Percentiles rank a stretch among this genome's conserved stretches.
phyloP scores from a whole-genome alignment of 768 basidiomycete genomes.

The Arthromyces matolae region DNA sequence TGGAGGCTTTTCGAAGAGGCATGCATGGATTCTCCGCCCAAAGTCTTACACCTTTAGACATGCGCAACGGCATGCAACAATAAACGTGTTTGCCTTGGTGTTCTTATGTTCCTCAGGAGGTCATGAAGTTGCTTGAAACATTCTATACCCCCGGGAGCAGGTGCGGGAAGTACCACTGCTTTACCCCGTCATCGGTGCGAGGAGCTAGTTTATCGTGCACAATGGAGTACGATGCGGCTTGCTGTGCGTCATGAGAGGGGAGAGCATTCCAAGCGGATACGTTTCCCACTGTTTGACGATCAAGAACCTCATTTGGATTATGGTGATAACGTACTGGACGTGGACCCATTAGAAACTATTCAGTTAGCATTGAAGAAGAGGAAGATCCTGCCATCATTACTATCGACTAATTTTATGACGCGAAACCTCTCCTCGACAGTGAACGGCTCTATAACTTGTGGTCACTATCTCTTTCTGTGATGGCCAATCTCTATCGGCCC shows the following conservation, averaged over 20 bases:
- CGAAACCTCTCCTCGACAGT: conserved; percentile 93
- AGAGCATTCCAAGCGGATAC: conserved; percentile 99
- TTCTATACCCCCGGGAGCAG: conserved; percentile 98
- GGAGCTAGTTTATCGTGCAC: conserved; percentile 98
- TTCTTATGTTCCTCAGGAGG: conserved; percentile 98
- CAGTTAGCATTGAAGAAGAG: conserved; percentile 87
- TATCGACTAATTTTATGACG: conserved; percentile 99
- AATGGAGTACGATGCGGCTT: conserved; percentile 99
- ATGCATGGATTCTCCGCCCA: too few species aligned
- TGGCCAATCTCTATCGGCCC: conserved; percentile 95
- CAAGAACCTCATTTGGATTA: conserved; percentile 99
- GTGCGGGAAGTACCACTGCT: conserved; percentile 98
- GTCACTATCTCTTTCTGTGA: conserved; percentile 88
- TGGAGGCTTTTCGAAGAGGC: too few species aligned
- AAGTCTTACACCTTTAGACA: too few species aligned
- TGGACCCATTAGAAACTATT: conserved; percentile 96
- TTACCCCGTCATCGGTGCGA: conserved; percentile 98
- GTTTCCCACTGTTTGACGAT: conserved; percentile 98
- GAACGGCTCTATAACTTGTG: conserved; percentile 94
- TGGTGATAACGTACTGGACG: conserved; percentile 97
- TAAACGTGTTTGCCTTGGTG: conserved; percentile 98
- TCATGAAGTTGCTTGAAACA: conserved; percentile 98
- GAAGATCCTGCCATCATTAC: conserved; percentile 90
- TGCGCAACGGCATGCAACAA: conserved; percentile 99
- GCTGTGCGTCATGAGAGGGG: conserved; percentile 99